A percentile compares a stretch with the other conserved stretches of the same genome.
Conservation (phyloP, 805 yeast species). For the Torulaspora microellipsoides region DNA sequence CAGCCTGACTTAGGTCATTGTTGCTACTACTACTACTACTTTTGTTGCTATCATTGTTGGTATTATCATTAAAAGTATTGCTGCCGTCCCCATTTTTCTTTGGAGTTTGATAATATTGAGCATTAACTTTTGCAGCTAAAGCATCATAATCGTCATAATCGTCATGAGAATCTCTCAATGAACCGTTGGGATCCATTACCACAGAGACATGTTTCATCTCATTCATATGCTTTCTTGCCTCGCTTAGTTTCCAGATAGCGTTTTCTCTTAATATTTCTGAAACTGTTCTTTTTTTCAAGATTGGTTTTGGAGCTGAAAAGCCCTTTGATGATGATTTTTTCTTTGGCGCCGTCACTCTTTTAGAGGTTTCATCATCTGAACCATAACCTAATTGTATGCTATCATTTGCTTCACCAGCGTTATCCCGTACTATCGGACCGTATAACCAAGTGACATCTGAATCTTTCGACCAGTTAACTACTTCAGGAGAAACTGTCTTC, state of each 20-base stretch:
- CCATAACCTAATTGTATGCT: conserved; percentile 35
- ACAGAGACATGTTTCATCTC: conserved; percentile 25
- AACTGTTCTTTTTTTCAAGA: conserved; percentile 79
- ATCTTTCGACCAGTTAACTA: conserved; percentile 94
- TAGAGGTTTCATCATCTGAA: conserved; percentile 37
- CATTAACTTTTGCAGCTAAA: conserved; percentile 36
- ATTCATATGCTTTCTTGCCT: conserved; percentile 61
- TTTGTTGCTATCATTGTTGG: not conserved
- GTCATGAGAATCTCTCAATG: conserved; percentile 8
- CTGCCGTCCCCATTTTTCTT: not conserved
- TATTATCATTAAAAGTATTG: not conserved
- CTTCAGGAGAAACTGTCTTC: conserved; percentile 82
- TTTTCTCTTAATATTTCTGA: conserved; percentile 58
- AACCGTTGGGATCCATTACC: conserved; percentile 25
- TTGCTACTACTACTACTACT: not conserved
- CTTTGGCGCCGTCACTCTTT: conserved; percentile 24
- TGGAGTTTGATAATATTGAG: conserved; percentile 28
- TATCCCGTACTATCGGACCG: conserved; percentile 59
- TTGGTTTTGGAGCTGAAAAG: conserved; percentile 59
- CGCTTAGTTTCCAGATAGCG: conserved; percentile 35
- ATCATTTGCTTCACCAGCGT: conserved; percentile 9
- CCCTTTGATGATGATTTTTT: conserved; percentile 10
- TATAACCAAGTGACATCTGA: conserved; percentile 97
- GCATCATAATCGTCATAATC: conserved; percentile 34
- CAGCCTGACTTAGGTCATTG: not conserved